These are phyloP conservation scores for Pluteus cervinus DNA, from an alignment of 768 basidiomycete species.

Conservation along the genomic window DNA sequence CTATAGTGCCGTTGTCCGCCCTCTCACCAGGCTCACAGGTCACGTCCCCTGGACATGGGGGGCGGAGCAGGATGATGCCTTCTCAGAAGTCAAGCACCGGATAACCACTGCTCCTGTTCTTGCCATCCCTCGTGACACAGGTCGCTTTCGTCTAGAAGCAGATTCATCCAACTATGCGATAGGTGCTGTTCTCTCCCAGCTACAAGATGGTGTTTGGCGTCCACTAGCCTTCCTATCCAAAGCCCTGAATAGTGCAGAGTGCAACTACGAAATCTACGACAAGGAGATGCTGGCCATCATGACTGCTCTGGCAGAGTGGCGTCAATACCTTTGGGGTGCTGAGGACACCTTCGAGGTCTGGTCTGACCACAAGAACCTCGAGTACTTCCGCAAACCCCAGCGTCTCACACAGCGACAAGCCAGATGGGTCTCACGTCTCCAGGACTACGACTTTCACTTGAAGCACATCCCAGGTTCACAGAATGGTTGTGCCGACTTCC, in stretches of 20 bases:
- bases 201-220: conserved; percentile 16
- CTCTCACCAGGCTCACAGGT: conserved; percentile 18
- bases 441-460: conserved; percentile 28
- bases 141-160: too few species aligned
- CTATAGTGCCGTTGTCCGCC: conserved; percentile 19
- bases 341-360: conserved; percentile 7
- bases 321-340: conserved; percentile 17
- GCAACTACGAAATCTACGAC: conserved; percentile 32
- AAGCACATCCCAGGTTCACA: conserved; percentile 20
- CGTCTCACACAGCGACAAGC: conserved; percentile 34
- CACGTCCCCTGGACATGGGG: too few species aligned
- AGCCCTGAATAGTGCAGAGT: conserved; percentile 17
- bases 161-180: too few species aligned
- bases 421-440: conserved; percentile 28
- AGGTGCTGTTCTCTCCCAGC: too few species aligned
- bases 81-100: too few species aligned
- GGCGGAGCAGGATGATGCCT: too few species aligned
- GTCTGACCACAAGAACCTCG: conserved; percentile 20
- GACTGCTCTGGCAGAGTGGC: conserved; percentile 23
- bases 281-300: conserved; percentile 39
- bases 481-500: conserved; percentile 16
- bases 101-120: too few species aligned
- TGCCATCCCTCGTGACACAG: too few species aligned
- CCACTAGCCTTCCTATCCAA: conserved; percentile 30
- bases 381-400: conserved; percentile 27